Evolutionary conservation across 2,329 filamentous ascomycete species (phyloP).

Genomic region (Cercospora brassicicola): DNA sequence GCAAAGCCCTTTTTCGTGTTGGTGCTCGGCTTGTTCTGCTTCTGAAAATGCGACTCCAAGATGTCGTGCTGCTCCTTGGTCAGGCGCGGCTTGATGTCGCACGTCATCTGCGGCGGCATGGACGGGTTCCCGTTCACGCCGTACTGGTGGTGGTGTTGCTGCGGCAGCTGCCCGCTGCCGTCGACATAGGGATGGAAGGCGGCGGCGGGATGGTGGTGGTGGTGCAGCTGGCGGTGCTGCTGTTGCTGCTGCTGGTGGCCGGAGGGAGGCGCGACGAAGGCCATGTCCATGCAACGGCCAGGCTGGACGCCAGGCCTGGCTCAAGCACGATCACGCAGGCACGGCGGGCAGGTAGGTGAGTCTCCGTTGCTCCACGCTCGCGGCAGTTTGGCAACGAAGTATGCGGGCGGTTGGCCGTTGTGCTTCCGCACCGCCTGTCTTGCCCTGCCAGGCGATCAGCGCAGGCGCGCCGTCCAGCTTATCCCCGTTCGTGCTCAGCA

Average conservation of each 20-base stretch:
- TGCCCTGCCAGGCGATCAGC: conserved; percentile 14
- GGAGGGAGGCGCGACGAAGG: conserved; percentile 22
- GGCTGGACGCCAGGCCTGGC: conserved; percentile 2
- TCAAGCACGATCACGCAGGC: neutral
- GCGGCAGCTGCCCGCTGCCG: conserved; percentile 13
- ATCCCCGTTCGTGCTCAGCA: conserved; percentile 10
- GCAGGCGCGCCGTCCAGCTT: conserved; percentile 6
- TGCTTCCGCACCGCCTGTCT: neutral
- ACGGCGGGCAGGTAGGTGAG: neutral
- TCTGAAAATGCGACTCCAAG: conserved; percentile 51
- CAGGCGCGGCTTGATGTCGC: conserved; percentile 53
- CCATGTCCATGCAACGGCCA: conserved; percentile 19
- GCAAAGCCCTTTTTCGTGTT: conserved; percentile 54
- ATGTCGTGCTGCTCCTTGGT: conserved; percentile 57
- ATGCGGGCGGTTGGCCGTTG: conserved; percentile 5
- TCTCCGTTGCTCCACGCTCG: neutral
- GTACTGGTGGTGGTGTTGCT: conserved; percentile 22
- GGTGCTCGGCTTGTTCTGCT: conserved; percentile 53
- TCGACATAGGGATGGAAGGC: conserved; percentile 13
- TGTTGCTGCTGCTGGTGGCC: conserved; percentile 16
- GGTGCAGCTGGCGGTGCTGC: neutral
- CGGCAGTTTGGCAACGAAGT: neutral
- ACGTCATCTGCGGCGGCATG: conserved; percentile 33
- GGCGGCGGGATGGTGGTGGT: conserved; percentile 2
- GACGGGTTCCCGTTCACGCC: conserved; percentile 12